These are phyloP conservation scores for Talaromyces amestolkiae DNA, from an alignment of 2,329 filamentous ascomycete species.

Conservation along the genomic window DNA sequence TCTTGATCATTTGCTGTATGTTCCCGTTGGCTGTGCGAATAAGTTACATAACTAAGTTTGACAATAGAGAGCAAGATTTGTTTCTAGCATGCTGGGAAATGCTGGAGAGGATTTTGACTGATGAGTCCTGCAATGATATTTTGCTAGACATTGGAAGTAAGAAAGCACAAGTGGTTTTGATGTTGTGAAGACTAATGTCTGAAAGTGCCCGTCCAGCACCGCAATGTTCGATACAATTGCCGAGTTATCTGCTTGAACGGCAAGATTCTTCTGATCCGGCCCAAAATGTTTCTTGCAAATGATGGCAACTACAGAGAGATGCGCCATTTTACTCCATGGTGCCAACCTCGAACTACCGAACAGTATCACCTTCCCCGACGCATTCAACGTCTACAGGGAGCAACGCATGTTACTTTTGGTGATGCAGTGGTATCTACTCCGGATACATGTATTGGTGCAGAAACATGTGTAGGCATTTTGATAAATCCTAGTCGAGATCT, in stretches of 20 bases:
- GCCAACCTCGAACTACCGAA: slow-evolving; percentile 52
- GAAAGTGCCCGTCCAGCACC: slow-evolving; percentile 41
- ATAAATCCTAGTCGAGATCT: too few relatives aligned
- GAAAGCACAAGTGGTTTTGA: neutral
- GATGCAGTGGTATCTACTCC: slow-evolving; percentile 61
- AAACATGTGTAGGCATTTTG: slow-evolving; percentile 20
- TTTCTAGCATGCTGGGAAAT: slow-evolving; percentile 60
- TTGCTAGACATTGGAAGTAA: slow-evolving; percentile 18
- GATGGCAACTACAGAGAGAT: slow-evolving; percentile 59
- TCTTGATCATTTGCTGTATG: slow-evolving; percentile 62
- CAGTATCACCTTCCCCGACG: slow-evolving; percentile 61
- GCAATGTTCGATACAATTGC: slow-evolving; percentile 49
- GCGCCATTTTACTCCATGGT: slow-evolving; percentile 60
- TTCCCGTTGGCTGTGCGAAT: slow-evolving; percentile 7
- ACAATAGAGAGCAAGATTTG: slow-evolving; percentile 29
- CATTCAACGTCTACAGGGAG: slow-evolving; percentile 56
- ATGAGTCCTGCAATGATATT: slow-evolving; percentile 58
- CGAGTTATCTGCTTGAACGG: slow-evolving; percentile 62
- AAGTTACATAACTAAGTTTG: neutral
- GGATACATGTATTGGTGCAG: slow-evolving; percentile 57
- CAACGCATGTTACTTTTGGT: slow-evolving; percentile 59
- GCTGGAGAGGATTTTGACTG: slow-evolving; percentile 56
- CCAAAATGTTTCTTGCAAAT: slow-evolving; percentile 67
- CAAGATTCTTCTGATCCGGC: slow-evolving; percentile 64
- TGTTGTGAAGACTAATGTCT: neutral